Evolutionary conservation across 1,284 basidiomycete species (phyloP).

Genomic region (Melanopsichium pennsylvanicum): DNA sequence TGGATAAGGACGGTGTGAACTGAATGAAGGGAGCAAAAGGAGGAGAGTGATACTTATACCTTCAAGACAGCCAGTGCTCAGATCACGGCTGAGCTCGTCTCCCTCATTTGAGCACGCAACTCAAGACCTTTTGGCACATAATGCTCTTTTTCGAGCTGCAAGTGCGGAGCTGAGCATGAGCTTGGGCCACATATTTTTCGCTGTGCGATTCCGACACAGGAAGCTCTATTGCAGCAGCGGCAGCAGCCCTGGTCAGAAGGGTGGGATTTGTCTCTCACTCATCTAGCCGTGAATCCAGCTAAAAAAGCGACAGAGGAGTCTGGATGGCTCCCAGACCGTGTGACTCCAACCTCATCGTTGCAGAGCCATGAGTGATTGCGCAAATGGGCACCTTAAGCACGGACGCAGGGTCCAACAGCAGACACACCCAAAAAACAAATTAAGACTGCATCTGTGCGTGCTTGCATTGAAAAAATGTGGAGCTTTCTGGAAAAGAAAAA

Average conservation of each 20-base stretch:
- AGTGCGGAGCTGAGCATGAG: too few species aligned
- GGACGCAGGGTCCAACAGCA: conserved; percentile 23
- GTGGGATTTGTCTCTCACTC: too few species aligned
- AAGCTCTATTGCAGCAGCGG: too few species aligned
- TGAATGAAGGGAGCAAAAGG: not conserved
- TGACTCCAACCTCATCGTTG: conserved; percentile 2
- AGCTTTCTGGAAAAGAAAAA: conserved; percentile 20
- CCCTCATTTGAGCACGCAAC: too few species aligned
- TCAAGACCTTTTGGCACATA: not conserved
- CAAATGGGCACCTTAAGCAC: conserved; percentile 10
- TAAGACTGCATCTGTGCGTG: too few species aligned
- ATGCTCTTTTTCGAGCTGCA: not conserved
- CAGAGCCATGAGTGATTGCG: conserved; percentile 1
- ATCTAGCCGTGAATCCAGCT: too few species aligned
- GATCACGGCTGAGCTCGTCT: too few species aligned
- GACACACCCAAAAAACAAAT: not conserved
- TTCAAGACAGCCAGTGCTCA: not conserved
- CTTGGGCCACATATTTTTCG: not conserved
- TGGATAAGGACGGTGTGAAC: not conserved
- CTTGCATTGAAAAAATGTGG: conserved; percentile 7
- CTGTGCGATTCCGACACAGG: too few species aligned
- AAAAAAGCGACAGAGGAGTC: not conserved
- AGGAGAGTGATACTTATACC: not conserved
- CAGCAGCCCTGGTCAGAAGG: too few species aligned
- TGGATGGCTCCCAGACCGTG: conserved; percentile 3